Evolutionary conservation across 257 asterid species (phyloP).

Genomic region (Nicotiana undulata): DNA sequence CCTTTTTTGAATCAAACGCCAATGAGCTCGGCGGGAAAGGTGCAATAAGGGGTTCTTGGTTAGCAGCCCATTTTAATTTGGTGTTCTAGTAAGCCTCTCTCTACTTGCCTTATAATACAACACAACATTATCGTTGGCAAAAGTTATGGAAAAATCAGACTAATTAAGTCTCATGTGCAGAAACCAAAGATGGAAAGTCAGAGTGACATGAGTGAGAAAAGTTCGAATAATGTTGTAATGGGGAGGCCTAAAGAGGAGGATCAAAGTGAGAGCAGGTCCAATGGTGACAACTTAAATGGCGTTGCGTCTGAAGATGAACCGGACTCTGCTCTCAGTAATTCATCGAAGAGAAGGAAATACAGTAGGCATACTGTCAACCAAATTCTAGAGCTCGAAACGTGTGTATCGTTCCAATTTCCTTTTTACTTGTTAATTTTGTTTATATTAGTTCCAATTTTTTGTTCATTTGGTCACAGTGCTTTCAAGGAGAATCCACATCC

Average conservation of each 20-base stretch:
- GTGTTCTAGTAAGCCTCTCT: too few relatives aligned
- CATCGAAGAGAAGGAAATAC: constrained; percentile 41
- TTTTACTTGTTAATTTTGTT: not conserved
- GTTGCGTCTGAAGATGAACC: constrained; percentile 60
- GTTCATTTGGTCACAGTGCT: constrained; percentile 21
- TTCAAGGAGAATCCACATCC: constrained; percentile 83
- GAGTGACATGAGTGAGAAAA: constrained; percentile 41
- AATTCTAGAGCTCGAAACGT: constrained; percentile 81
- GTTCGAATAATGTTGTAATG: constrained; percentile 20
- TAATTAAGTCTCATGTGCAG: constrained; percentile 11
- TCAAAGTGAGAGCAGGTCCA: constrained; percentile 47
- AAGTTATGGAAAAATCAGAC: not conserved
- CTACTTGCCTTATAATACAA: too few relatives aligned
- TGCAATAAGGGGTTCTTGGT: too few relatives aligned
- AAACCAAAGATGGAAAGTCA: constrained; percentile 64
- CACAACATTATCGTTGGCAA: not conserved
- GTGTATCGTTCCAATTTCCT: not conserved
- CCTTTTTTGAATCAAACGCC: too few relatives aligned
- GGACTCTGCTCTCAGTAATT: constrained; percentile 13
- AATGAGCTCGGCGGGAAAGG: too few relatives aligned
- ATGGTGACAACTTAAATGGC: constrained; percentile 45
- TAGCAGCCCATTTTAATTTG: too few relatives aligned
- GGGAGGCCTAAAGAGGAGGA: constrained; percentile 32
- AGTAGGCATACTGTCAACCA: constrained; percentile 58
- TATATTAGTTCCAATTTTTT: not conserved